Percentiles rank a stretch among this genome's conserved stretches.
These are phyloP conservation scores for Dioscorea zingiberensis DNA, from an alignment of 106 monocot genomes.

Conservation along the genomic window DNA sequence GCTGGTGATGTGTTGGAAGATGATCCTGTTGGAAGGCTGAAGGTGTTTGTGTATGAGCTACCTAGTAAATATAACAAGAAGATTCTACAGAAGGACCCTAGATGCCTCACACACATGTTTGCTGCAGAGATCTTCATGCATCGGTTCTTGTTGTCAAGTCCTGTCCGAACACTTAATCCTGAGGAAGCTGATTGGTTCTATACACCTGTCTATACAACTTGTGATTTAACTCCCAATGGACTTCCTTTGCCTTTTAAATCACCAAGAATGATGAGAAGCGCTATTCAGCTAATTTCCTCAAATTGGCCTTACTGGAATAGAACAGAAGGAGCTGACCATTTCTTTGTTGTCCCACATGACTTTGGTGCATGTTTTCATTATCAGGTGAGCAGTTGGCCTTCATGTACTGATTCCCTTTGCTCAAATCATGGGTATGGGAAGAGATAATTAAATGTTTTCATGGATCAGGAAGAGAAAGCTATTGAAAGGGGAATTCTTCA, in stretches of 20 bases:
- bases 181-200: slow-evolving; percentile 90
- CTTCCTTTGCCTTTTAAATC: slow-evolving; percentile 83
- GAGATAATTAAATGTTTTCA: neutral
- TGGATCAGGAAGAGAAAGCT: slow-evolving; percentile 66
- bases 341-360: slow-evolving; percentile 79
- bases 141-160: slow-evolving; percentile 69
- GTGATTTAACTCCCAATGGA: slow-evolving; percentile 63
- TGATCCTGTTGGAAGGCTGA: slow-evolving; percentile 72
- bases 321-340: slow-evolving; percentile 84
- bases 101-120: slow-evolving; percentile 92
- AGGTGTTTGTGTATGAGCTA: slow-evolving; percentile 81
- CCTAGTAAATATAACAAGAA: slow-evolving; percentile 92
- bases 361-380: slow-evolving; percentile 92
- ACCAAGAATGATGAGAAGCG: slow-evolving; percentile 80
- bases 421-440: too few species aligned
- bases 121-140: slow-evolving; percentile 96
- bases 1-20: slow-evolving; percentile 83
- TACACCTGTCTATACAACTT: slow-evolving; percentile 78
- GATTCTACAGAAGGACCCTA: slow-evolving; percentile 72
- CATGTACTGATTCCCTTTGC: neutral
- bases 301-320: slow-evolving; percentile 88
- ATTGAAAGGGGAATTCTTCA: slow-evolving; percentile 73
- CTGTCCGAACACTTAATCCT: slow-evolving; percentile 76
- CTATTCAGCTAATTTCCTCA: slow-evolving; percentile 59
- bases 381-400: slow-evolving; percentile 30